Conservation (phyloP, 2,329 filamentous ascomycete genomes). For the Curvularia eragrostidis region DNA sequence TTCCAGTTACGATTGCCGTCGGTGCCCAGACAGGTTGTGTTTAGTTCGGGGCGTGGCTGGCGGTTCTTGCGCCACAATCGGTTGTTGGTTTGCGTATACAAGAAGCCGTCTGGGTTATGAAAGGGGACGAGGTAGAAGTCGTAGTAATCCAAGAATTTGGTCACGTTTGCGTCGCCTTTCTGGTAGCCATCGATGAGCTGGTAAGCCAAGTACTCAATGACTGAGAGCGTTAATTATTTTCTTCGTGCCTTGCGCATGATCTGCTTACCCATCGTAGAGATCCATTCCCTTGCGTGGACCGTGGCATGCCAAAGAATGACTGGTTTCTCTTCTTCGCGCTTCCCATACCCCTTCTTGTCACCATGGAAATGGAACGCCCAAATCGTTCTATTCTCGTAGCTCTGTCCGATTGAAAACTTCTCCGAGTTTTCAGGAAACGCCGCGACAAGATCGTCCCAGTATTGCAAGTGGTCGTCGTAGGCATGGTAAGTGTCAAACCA, state of each 20-base stretch:
- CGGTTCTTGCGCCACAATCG: conserved; percentile 49
- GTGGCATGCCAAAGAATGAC: conserved; percentile 45
- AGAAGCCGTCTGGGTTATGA: conserved; percentile 45
- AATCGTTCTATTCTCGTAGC: conserved; percentile 41
- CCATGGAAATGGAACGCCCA: conserved; percentile 40
- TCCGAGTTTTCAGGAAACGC: conserved; percentile 38
- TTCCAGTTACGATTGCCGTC: conserved; percentile 49
- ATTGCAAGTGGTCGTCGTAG: conserved; percentile 40
- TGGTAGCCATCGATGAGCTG: conserved; percentile 41
- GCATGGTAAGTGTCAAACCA: conserved; percentile 45
- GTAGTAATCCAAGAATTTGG: conserved; percentile 41
- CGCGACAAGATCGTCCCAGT: conserved; percentile 39
- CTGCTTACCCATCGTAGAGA: conserved; percentile 22
- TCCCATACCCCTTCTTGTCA: conserved; percentile 23
- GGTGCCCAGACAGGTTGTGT: conserved; percentile 39
- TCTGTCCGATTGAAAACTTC: conserved; percentile 37
- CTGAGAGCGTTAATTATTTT: conserved; percentile 2
- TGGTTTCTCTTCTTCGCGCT: conserved; percentile 30
- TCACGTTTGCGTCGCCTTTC: conserved; percentile 29
- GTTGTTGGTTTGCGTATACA: conserved; percentile 44
- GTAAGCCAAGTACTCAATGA: conserved; percentile 42
- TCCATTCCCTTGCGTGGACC: conserved; percentile 42
- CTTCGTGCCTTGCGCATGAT: background rate
- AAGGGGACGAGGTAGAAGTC: conserved; percentile 46
- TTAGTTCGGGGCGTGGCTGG: conserved; percentile 37